phyloP scores from a whole-genome alignment of 2,329 filamentous ascomycete species.

The Penicillium italicum region DNA sequence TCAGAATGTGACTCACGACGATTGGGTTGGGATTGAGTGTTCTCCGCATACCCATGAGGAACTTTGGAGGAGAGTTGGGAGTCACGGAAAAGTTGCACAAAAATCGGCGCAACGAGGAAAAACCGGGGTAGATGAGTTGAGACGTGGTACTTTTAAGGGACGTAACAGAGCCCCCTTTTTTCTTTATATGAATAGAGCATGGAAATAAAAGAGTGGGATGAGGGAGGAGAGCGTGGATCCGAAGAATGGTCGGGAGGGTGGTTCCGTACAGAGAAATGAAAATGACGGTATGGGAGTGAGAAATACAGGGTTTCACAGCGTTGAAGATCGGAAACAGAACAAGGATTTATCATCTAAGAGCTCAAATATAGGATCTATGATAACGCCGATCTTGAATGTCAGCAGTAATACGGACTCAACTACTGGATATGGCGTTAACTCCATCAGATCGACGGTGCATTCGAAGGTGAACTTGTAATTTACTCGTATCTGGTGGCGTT shows the following conservation, averaged over 20 bases:
- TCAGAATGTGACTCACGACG: neutral
- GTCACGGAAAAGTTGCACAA: neutral
- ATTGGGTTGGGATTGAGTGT: neutral
- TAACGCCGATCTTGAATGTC: neutral
- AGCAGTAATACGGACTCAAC: conserved; percentile 6
- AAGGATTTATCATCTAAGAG: conserved; percentile 6
- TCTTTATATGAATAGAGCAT: conserved; percentile 1
- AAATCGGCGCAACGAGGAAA: neutral
- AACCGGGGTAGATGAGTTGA: conserved; percentile 1
- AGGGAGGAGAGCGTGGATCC: conserved; percentile 7
- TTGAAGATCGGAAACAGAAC: neutral
- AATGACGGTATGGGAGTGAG: conserved; percentile 3
- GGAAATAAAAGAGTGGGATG: neutral
- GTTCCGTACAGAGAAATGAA: conserved; percentile 3
- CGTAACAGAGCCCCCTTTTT: neutral
- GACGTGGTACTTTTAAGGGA: neutral
- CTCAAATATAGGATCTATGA: neutral
- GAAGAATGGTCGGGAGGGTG: conserved; percentile 3
- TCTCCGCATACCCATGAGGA: conserved; percentile 2
- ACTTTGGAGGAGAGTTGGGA: neutral
- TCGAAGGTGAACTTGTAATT: neutral
- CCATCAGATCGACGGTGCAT: conserved; percentile 22
- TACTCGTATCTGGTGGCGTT: neutral
- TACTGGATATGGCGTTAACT: conserved; percentile 11
- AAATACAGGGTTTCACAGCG: neutral